Base-by-base conservation (phyloP, 345 rosid species). In the Iberis pinnata region DNA sequence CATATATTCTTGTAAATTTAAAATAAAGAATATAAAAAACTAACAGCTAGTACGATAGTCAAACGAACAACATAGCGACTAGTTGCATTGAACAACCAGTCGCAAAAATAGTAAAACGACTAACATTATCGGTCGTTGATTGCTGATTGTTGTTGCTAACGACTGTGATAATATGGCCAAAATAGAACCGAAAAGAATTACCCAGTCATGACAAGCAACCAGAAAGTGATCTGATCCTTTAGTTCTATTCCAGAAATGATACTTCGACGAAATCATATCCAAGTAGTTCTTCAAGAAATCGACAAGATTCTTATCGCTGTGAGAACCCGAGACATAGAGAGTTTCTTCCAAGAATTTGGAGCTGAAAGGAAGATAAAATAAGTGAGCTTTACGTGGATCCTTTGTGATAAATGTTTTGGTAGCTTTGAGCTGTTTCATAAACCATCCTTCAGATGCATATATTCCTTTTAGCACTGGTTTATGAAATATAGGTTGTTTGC, bases 391-490 rank as follows among this genome's bases (percentile, higher is more conserved):
- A 57, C 74, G 68, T 4, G 88, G 70, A 39, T 73, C 17, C 53
- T 65, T 87, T 1, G 89, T 79, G 56, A 80, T 78, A 69, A 82
- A 82, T 43, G 72, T 73, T 74, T 62, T 80, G 82, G 75, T 80
- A 40, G 78, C 61, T 64, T 82, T 78, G 57, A 90, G 67, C 48
- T 63, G 80, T 77, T 76, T 90, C 98, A 90, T 87, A 67, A 90
- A 90, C 98, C 98, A 90, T 66, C 98, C 96, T 57, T 90, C 98
- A 9, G 96, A 90, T 53, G 98, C 95, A 63, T 90, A 90, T 78
- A 90, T 87, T 37, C 98, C 98, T 70, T 78, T 50, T 18, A 87
- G 84, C 19, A 73, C 65, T 3, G 96, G 86, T 53, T 43, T 68
- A 64, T 90, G 98, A 18, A 90, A 19, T 49, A 90, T 67, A 0